Evolutionary conservation across 2,329 filamentous ascomycete species (phyloP).

Genomic region (Aspergillus floridensis): DNA sequence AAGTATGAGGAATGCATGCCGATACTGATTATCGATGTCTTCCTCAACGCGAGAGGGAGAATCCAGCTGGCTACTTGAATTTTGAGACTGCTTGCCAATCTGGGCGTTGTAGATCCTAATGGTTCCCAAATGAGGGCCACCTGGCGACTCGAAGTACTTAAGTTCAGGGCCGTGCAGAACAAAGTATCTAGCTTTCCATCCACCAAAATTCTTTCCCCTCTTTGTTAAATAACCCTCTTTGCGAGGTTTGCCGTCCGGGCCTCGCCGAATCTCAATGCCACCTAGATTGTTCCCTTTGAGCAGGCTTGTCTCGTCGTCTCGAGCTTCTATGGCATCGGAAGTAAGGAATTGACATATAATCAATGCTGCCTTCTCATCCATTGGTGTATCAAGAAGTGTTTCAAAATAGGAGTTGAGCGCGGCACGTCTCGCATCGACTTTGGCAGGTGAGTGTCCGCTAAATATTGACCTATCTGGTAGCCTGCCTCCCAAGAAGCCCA

Average conservation of each 20-base stretch:
- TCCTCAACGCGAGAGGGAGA: slow-evolving; percentile 65
- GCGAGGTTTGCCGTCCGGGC: slow-evolving; percentile 64
- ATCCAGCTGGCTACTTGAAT: slow-evolving; percentile 53
- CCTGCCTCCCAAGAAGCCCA: slow-evolving; percentile 67
- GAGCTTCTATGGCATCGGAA: slow-evolving; percentile 57
- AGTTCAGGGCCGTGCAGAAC: slow-evolving; percentile 68
- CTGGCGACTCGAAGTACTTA: slow-evolving; percentile 88
- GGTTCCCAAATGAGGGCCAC: slow-evolving; percentile 84
- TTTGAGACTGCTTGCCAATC: slow-evolving; percentile 85
- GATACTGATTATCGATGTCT: slow-evolving; percentile 87
- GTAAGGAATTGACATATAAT: slow-evolving; percentile 86
- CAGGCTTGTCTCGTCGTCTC: slow-evolving; percentile 53
- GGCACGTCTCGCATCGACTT: slow-evolving; percentile 78
- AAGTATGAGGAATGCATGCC: slow-evolving; percentile 90
- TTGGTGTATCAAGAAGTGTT: slow-evolving; percentile 74
- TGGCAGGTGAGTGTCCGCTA: slow-evolving; percentile 87
- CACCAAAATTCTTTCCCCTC: slow-evolving; percentile 96
- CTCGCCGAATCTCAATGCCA: slow-evolving; percentile 40
- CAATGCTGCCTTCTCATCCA: slow-evolving; percentile 73
- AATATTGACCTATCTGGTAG: slow-evolving; percentile 85
- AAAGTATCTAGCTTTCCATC: slow-evolving; percentile 87
- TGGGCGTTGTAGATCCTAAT: slow-evolving; percentile 90
- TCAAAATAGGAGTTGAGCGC: slow-evolving; percentile 86
- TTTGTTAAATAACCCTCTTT: slow-evolving; percentile 94
- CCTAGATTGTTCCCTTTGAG: slow-evolving; percentile 38